A percentile compares a stretch with the other conserved stretches of the same genome.
Evolutionary conservation across 257 asterid species (phyloP).

Genomic region (Knoxia roxburghii): DNA sequence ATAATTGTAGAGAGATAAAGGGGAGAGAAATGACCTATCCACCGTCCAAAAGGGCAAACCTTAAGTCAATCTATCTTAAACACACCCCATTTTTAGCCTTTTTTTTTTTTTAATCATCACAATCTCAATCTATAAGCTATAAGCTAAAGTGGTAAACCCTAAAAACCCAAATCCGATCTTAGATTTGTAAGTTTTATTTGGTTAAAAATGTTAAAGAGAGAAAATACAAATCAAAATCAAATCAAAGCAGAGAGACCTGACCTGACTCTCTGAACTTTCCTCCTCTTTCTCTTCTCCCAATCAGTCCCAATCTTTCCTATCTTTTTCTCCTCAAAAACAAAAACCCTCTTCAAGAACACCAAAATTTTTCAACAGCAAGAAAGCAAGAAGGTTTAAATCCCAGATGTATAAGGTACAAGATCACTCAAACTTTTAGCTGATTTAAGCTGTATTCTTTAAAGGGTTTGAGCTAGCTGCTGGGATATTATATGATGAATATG

Average conservation of each 20-base stretch:
- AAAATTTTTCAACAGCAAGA: background rate
- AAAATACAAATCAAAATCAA: background rate
- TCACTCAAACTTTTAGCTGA: background rate
- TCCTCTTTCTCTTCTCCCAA: background rate
- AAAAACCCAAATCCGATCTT: conserved; percentile 12
- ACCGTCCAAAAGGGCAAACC: conserved; percentile 31
- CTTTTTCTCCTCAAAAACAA: conserved; percentile 8
- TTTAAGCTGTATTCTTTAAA: background rate
- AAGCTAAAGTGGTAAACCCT: conserved; percentile 22
- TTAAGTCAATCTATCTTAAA: background rate
- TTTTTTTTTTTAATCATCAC: background rate
- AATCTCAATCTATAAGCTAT: too few relatives aligned
- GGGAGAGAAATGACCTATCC: conserved; percentile 20
- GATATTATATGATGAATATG: background rate
- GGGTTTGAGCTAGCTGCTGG: background rate
- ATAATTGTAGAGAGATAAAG: background rate
- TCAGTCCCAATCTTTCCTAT: background rate
- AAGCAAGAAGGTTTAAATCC: background rate
- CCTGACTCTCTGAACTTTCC: background rate
- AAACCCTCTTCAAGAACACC: conserved; percentile 4
- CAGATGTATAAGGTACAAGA: conserved; percentile 4
- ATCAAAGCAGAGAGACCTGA: background rate
- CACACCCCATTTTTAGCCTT: background rate
- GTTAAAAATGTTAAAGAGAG: background rate
- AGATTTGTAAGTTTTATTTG: background rate